A percentile compares a stretch with the other conserved stretches of the same genome.
phyloP scores from a whole-genome alignment of 2,329 filamentous ascomycete species.

The Alternaria dauci region DNA sequence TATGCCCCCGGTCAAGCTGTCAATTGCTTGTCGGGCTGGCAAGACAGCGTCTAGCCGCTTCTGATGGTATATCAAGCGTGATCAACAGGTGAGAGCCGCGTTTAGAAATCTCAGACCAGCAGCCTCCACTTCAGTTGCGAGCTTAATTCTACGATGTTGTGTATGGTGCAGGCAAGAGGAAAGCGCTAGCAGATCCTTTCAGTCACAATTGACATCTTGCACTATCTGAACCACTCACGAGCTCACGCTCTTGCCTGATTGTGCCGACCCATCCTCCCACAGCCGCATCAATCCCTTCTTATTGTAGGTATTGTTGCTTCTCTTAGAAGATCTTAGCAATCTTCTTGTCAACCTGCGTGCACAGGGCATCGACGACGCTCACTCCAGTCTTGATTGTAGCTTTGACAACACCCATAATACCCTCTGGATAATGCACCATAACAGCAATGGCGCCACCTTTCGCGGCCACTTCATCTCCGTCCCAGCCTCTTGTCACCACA shows the following conservation, averaged over 20 bases:
- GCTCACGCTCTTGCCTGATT: background rate
- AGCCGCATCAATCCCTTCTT: background rate
- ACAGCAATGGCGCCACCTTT: constrained; percentile 1
- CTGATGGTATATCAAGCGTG: background rate
- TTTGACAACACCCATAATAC: constrained; percentile 8
- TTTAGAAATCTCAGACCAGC: background rate
- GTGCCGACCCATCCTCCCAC: background rate
- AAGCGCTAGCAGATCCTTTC: background rate
- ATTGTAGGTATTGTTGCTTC: background rate
- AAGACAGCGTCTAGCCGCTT: background rate
- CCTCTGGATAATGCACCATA: constrained; percentile 1
- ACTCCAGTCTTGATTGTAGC: background rate
- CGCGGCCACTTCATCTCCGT: background rate
- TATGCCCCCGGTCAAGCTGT: background rate
- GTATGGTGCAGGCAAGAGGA: background rate
- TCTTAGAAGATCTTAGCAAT: constrained; percentile 1
- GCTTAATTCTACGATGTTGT: constrained; percentile 7
- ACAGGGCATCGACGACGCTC: background rate
- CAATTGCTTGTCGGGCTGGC: background rate
- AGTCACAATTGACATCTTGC: background rate
- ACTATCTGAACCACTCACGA: background rate
- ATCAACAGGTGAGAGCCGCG: background rate
- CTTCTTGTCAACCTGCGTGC: constrained; percentile 1
- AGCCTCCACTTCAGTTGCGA: constrained; percentile 3
- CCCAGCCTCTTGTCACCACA: constrained; percentile 4